Conservation (phyloP, 2,329 filamentous ascomycete genomes). For the Coniochaeta sp. region DNA sequence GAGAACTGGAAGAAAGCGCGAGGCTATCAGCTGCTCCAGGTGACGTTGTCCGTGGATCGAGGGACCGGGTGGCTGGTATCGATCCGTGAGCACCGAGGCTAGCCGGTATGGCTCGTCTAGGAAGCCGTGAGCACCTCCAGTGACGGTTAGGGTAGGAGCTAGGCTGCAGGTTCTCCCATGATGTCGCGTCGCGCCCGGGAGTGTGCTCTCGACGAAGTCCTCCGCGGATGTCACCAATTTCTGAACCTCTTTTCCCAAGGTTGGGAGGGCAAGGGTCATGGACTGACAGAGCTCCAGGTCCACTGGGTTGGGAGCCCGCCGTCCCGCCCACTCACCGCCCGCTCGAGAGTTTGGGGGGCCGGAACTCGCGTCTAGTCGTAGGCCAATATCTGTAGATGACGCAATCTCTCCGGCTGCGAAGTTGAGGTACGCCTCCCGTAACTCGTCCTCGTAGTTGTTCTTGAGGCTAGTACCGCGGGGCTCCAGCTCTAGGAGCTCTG, state of each 20-base stretch:
- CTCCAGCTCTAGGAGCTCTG: neutral
- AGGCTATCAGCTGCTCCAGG: conserved; percentile 27
- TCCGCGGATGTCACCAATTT: conserved; percentile 13
- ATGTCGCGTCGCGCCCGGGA: no score
- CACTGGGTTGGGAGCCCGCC: conserved; percentile 18
- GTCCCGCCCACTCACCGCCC: conserved; percentile 4
- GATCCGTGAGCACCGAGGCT: conserved; percentile 25
- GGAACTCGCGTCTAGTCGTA: conserved; percentile 26
- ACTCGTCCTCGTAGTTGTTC: conserved; percentile 10
- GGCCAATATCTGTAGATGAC: conserved; percentile 28
- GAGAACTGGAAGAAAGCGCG: conserved; percentile 28
- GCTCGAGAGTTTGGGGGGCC: conserved; percentile 2
- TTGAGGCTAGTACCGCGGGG: neutral
- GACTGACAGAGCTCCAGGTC: conserved; percentile 33
- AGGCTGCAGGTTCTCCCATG: conserved; percentile 10
- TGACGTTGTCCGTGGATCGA: conserved; percentile 26
- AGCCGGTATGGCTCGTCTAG: conserved; percentile 22
- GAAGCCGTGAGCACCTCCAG: conserved; percentile 32
- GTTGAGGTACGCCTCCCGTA: conserved; percentile 14
- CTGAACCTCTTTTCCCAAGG: conserved; percentile 19
- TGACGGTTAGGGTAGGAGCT: conserved; percentile 28
- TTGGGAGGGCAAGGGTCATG: conserved; percentile 25
- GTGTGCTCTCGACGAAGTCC: neutral
- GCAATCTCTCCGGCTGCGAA: conserved; percentile 15
- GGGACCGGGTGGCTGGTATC: conserved; percentile 30